Evolutionary conservation across 306 rosid genomes (phyloP), one percentile per base, ranked within the genome.

Genomic region (Rubus parviflorus): DNA sequence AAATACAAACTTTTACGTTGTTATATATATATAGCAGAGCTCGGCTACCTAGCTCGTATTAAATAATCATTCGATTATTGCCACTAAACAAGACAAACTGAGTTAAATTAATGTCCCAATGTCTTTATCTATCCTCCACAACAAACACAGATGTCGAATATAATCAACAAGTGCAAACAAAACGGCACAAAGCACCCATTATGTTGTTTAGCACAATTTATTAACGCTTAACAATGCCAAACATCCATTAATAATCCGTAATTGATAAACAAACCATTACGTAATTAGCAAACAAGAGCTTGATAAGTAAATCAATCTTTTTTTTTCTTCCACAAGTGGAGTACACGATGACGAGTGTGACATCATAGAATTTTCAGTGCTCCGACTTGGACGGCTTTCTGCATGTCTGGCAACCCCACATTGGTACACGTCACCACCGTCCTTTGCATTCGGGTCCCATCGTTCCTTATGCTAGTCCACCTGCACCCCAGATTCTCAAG

Each of bases 381-480:
- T 45, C 78, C 78, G 13, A 74, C 38, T 45, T 61, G 46, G 10
- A 72, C 43, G 60, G 79, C 85, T 4, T 49, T 73, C 43, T 49
- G 85, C 85, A 94, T 66, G 75, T 86, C 89, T 45, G 66, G 71
- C 70, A 91, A 38, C 2, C 82, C 64, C 14, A 91, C 87, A 1
- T 80, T 71, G 5, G 88, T 85, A 58, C 88, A 86, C n/a, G 83
- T 80, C 23, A 87, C 72, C 82, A 92, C 88, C 79, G 90, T 25
- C 64, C 85, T 86, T 72, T 68, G 79, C 71, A 84, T 70, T 38
- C 84, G 46, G 3, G 15, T 60, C 8, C 1, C 54, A 3, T 83
- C 90, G 46, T 87, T 90, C 42, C 45, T 46, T 6, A 90, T 65
- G 79, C 88, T 81, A 17, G 75, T 66, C 98, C 93, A 90, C 65